Evolutionary conservation across 1,284 basidiomycete species (phyloP).

Genomic region (Tilletia setariae): DNA sequence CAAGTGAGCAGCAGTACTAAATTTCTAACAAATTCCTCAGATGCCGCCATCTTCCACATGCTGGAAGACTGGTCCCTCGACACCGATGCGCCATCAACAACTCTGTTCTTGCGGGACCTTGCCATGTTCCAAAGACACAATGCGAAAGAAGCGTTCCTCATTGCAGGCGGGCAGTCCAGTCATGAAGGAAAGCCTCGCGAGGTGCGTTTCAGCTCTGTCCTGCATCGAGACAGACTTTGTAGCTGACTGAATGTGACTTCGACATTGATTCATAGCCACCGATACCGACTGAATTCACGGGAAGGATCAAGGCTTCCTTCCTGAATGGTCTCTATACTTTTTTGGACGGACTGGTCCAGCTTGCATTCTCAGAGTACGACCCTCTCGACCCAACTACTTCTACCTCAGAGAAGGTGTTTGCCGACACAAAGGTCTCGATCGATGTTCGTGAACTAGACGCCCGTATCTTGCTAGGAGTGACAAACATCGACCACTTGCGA

Average conservation of each 20-base stretch:
- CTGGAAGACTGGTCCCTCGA: constrained; percentile 81
- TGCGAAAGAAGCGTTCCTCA: constrained; percentile 72
- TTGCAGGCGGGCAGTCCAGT: constrained; percentile 68
- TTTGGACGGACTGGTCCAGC: constrained; percentile 79
- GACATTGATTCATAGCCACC: constrained; percentile 6
- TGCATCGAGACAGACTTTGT: background rate
- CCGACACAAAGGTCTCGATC: constrained; percentile 39
- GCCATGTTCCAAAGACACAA: constrained; percentile 80
- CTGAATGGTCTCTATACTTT: constrained; percentile 83
- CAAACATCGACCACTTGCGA: constrained; percentile 78
- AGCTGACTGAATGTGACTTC: background rate
- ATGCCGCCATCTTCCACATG: constrained; percentile 76
- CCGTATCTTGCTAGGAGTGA: constrained; percentile 80
- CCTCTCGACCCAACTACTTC: constrained; percentile 37
- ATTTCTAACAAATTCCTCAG: no score
- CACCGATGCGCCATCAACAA: constrained; percentile 57
- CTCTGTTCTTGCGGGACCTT: constrained; percentile 67
- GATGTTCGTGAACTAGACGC: constrained; percentile 62
- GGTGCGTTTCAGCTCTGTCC: background rate
- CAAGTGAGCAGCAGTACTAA: no score
- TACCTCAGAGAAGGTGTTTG: constrained; percentile 32
- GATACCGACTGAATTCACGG: constrained; percentile 36
- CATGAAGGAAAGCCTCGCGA: background rate
- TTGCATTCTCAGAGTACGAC: constrained; percentile 64
- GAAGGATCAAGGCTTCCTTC: constrained; percentile 80